These are phyloP conservation scores for Elsinoe ampelina DNA, from an alignment of 2,329 filamentous ascomycete species.

Conservation along the genomic window DNA sequence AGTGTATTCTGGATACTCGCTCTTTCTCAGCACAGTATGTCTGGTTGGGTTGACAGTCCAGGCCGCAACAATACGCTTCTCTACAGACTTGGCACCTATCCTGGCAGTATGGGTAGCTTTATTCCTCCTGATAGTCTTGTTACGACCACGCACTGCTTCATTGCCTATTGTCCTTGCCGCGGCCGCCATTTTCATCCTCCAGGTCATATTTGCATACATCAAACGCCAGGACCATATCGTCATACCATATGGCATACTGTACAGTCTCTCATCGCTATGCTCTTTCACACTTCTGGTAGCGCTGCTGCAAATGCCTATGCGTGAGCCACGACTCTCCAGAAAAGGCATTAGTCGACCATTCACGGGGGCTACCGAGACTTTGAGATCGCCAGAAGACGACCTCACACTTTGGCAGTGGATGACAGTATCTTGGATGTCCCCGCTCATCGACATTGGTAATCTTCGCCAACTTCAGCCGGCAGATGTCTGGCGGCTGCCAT, in stretches of 20 bases:
- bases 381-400: constrained; percentile 73
- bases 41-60: constrained; percentile 12
- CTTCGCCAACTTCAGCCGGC: constrained; percentile 60
- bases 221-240: neutral
- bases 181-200: constrained; percentile 20
- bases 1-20: constrained; percentile 24
- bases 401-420: constrained; percentile 75
- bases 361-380: constrained; percentile 44
- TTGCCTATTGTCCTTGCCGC: constrained; percentile 20
- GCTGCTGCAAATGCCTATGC: constrained; percentile 60
- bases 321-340: constrained; percentile 47
- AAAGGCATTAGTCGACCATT: constrained; percentile 52
- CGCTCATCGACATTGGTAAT: constrained; percentile 58
- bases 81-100: constrained; percentile 17
- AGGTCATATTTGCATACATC: constrained; percentile 10
- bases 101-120: constrained; percentile 17
- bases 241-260: neutral
- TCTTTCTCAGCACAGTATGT: neutral
- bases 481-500: constrained; percentile 73
- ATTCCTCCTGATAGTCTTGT: constrained; percentile 19
- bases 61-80: constrained; percentile 16
- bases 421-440: constrained; percentile 72
- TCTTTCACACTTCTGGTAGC: neutral
- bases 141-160: constrained; percentile 23
- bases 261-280: neutral